A percentile compares a stretch with the other conserved stretches of the same genome.
Conservation (phyloP, 768 basidiomycete species). For the Tephrocybe sp. region DNA sequence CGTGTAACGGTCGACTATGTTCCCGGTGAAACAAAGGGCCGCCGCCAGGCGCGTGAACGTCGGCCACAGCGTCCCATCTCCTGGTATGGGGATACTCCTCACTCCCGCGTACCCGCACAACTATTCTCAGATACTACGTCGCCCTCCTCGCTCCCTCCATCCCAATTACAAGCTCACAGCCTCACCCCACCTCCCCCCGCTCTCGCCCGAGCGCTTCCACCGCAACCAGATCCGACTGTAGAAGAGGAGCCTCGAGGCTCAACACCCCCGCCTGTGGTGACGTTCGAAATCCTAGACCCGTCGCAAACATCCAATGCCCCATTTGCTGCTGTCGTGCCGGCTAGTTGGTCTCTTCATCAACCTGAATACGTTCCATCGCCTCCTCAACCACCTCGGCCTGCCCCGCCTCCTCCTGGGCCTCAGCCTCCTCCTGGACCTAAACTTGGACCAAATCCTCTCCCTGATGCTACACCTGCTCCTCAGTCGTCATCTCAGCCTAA, state of each 20-base stretch:
- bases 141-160: constrained; percentile 4
- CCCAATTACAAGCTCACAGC: not conserved
- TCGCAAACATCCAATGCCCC: constrained; percentile 7
- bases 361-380: not conserved
- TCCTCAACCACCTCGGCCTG: not conserved
- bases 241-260: not conserved
- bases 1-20: constrained; percentile 31
- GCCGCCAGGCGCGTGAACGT: constrained; percentile 9
- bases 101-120: not conserved
- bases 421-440: not conserved
- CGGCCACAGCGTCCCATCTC: constrained; percentile 10
- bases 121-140: constrained; percentile 15
- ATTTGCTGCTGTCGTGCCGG: constrained; percentile 6
- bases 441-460: not conserved
- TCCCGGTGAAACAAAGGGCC: constrained; percentile 21
- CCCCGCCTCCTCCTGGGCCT: not conserved
- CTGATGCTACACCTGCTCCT: not conserved
- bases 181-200: not conserved
- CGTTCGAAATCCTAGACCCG: not conserved
- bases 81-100: constrained; percentile 16
- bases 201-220: not conserved
- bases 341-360: constrained; percentile 7
- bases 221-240: not conserved
- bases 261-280: not conserved
- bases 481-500: not conserved